Evolutionary conservation across 2,329 filamentous ascomycete species (phyloP).

Genomic region (Chaetoscypha palmicola): DNA sequence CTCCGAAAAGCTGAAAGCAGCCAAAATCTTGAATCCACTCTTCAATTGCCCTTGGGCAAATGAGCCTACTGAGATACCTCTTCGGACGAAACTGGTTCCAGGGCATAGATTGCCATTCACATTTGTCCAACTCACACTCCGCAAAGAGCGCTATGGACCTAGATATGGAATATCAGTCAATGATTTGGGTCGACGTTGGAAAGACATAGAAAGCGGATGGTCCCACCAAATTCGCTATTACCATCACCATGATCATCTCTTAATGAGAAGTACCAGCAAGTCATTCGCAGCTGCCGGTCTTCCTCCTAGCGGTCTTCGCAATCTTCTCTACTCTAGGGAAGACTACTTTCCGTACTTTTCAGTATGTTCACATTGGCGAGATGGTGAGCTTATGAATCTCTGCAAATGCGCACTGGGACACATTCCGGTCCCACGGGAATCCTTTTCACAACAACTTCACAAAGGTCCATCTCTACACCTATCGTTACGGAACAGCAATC

Average conservation of each 20-base stretch:
- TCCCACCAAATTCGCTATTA: conserved; percentile 47
- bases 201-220: conserved; percentile 43
- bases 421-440: conserved; percentile 40
- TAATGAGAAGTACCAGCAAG: conserved; percentile 51
- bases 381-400: conserved; percentile 51
- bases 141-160: conserved; percentile 40
- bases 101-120: conserved; percentile 49
- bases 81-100: conserved; percentile 46
- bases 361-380: conserved; percentile 54
- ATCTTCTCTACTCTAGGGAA: conserved; percentile 48
- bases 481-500: conserved; percentile 29
- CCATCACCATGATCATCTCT: conserved; percentile 45
- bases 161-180: conserved; percentile 41
- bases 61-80: conserved; percentile 39
- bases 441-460: conserved; percentile 29
- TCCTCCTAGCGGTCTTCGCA: conserved; percentile 43
- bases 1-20: conserved; percentile 45
- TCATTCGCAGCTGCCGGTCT: conserved; percentile 45
- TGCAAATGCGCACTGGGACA: conserved; percentile 56
- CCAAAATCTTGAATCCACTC: conserved; percentile 47
- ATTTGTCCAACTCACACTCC: conserved; percentile 50
- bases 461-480: conserved; percentile 20
- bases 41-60: conserved; percentile 48
- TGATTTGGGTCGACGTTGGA: conserved; percentile 45
- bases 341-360: conserved; percentile 58